These are phyloP conservation scores for Colletotrichum sp. DNA, from an alignment of 2,329 filamentous ascomycete species.

Conservation along the genomic window DNA sequence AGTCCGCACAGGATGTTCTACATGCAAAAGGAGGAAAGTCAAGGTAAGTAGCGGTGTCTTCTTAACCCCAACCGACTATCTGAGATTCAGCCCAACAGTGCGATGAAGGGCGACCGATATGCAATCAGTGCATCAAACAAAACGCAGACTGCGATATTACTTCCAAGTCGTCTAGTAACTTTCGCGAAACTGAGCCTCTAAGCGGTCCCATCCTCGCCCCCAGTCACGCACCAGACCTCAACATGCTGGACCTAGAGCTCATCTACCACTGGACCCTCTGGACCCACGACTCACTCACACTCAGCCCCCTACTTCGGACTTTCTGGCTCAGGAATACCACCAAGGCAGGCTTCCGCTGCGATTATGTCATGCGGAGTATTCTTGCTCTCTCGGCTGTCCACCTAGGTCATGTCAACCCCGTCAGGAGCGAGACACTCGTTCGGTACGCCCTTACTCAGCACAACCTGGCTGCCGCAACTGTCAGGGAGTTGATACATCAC, in stretches of 20 bases:
- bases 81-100: conserved; percentile 30
- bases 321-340: conserved; percentile 53
- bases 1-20: conserved; percentile 40
- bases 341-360: conserved; percentile 47
- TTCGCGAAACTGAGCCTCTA: neutral
- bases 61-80: neutral
- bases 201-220: neutral
- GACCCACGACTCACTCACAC: conserved; percentile 51
- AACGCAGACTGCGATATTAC: conserved; percentile 40
- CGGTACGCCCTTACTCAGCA: neutral
- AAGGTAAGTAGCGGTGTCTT: conserved; percentile 31
- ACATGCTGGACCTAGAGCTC: conserved; percentile 53
- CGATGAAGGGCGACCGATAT: conserved; percentile 41
- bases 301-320: conserved; percentile 41
- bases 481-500: neutral
- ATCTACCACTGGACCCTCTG: conserved; percentile 56
- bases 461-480: neutral
- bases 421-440: neutral
- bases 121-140: conserved; percentile 42
- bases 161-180: neutral
- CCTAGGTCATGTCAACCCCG: conserved; percentile 36
- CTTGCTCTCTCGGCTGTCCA: conserved; percentile 55
- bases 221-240: conserved; percentile 26
- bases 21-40: conserved; percentile 43
- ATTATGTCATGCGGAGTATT: conserved; percentile 53